Percentiles rank a stretch among this genome's conserved stretches.
Evolutionary conservation across 2,329 filamentous ascomycete genomes (phyloP).

Genomic region (Aspergillus sp.): DNA sequence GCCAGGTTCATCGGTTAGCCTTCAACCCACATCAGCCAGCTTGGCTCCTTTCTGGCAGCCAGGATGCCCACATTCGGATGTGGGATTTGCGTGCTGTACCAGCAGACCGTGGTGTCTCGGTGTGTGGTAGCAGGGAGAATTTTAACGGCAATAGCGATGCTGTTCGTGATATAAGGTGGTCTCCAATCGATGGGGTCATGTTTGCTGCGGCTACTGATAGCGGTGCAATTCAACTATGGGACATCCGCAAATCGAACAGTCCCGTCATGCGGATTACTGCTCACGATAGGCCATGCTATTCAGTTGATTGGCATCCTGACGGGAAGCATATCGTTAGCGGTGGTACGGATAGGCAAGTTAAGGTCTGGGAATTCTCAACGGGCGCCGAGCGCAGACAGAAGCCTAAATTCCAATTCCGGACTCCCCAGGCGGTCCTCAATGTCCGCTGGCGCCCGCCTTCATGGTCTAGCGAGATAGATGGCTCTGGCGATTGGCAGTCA

Average conservation of each 20-base stretch:
- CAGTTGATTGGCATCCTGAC: constrained; percentile 68
- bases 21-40: constrained; percentile 64
- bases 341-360: constrained; percentile 62
- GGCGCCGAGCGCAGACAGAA: constrained; percentile 59
- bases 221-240: constrained; percentile 64
- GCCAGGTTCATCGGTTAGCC: constrained; percentile 65
- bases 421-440: constrained; percentile 62
- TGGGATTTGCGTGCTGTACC: constrained; percentile 62
- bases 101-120: constrained; percentile 49
- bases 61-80: constrained; percentile 63
- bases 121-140: constrained; percentile 55
- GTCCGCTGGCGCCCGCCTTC: constrained; percentile 63
- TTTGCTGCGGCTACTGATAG: constrained; percentile 66
- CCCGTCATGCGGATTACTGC: constrained; percentile 62
- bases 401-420: constrained; percentile 57
- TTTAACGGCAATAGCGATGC: constrained; percentile 60
- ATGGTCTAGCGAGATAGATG: constrained; percentile 53
- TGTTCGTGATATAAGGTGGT: constrained; percentile 65
- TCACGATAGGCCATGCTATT: constrained; percentile 60
- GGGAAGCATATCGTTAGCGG: constrained; percentile 64
- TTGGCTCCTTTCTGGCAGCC: constrained; percentile 63
- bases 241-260: constrained; percentile 57
- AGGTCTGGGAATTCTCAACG: constrained; percentile 63
- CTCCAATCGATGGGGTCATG: constrained; percentile 60
- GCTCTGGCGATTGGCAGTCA: constrained; percentile 57